These are phyloP conservation scores for Salix koriyanagi DNA, from an alignment of 345 rosid species.

Conservation along the genomic window DNA sequence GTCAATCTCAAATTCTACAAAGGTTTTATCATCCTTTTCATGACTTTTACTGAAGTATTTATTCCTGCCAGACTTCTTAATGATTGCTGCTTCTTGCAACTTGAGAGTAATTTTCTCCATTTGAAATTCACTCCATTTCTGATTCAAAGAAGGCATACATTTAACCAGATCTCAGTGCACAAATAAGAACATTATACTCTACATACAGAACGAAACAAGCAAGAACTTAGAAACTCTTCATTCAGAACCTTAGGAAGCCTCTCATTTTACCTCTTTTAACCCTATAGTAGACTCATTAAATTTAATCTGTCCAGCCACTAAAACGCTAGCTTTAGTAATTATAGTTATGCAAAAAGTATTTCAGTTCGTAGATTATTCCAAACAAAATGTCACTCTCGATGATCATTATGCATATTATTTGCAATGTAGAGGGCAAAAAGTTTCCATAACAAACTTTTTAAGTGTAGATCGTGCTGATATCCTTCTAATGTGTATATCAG, in stretches of 20 bases:
- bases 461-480: neutral
- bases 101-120: conserved; percentile 19
- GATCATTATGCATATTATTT: neutral
- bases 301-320: no score
- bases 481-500: neutral
- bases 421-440: neutral
- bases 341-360: neutral
- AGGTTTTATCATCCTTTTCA: conserved; percentile 17
- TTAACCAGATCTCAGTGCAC: neutral
- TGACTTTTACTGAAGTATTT: neutral
- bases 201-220: neutral
- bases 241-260: neutral
- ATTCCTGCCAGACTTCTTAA: conserved; percentile 1
- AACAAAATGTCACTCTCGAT: neutral
- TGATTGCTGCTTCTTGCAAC: conserved; percentile 19
- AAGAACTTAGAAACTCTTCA: neutral
- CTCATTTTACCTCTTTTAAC: neutral
- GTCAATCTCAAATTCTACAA: conserved; percentile 26
- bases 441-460: neutral
- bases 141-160: conserved; percentile 2
- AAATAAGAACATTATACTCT: neutral
- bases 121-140: conserved; percentile 38
- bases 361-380: neutral
- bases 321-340: no score
- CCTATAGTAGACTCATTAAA: no score